These are phyloP conservation scores for Haberlea rhodopensis DNA, from an alignment of 257 asterid genomes.

Conservation along the genomic window DNA sequence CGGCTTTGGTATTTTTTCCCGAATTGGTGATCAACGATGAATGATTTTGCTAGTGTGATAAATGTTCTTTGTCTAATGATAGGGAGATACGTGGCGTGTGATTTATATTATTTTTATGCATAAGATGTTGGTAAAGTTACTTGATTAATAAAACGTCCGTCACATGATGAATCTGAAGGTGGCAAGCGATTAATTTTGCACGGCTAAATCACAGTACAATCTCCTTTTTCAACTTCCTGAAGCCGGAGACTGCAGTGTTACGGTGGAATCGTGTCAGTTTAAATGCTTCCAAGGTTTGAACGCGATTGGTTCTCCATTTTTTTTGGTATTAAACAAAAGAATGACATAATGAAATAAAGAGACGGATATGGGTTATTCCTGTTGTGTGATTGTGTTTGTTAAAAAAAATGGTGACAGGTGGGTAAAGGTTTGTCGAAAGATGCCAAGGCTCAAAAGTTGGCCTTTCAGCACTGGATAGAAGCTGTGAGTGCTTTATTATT, in stretches of 20 bases:
- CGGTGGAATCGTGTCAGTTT: slow-evolving; percentile 76
- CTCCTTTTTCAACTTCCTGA: slow-evolving; percentile 74
- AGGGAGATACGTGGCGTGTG: too few relatives aligned
- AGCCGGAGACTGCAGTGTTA: slow-evolving; percentile 75
- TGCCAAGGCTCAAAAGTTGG: slow-evolving; percentile 76
- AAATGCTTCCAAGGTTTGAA: slow-evolving; percentile 81
- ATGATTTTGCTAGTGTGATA: not conserved
- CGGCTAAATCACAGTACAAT: slow-evolving; percentile 74
- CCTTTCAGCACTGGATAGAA: slow-evolving; percentile 98
- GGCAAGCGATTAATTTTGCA: slow-evolving; percentile 84
- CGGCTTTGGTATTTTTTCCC: not conserved
- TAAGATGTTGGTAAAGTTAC: slow-evolving; percentile 14
- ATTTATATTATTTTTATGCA: too few relatives aligned
- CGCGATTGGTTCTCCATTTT: not conserved
- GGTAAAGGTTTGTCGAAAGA: slow-evolving; percentile 84
- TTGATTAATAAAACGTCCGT: not conserved
- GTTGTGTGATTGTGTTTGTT: slow-evolving; percentile 25
- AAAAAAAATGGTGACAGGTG: slow-evolving; percentile 53
- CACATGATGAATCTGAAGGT: slow-evolving; percentile 51
- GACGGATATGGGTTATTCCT: slow-evolving; percentile 11
- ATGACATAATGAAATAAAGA: not conserved
- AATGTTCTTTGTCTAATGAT: slow-evolving; percentile 8
- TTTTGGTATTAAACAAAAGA: not conserved
- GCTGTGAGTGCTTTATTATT: slow-evolving; percentile 68
- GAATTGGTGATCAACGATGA: not conserved